phyloP scores from a whole-genome alignment of 2,329 filamentous ascomycete genomes.

The Fusarium sulawesiense region DNA sequence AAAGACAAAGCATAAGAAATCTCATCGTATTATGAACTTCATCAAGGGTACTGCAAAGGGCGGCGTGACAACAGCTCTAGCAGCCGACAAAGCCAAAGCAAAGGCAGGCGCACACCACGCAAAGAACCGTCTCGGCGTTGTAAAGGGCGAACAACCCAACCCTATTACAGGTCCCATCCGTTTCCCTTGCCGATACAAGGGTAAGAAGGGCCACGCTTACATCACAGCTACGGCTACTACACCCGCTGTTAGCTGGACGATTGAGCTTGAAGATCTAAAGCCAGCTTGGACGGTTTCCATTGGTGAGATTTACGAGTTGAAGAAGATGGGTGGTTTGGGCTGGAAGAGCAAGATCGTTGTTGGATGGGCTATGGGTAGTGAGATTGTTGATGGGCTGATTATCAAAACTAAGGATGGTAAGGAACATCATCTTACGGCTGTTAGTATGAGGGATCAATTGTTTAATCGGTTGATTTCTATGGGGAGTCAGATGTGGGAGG shows the following conservation, averaged over 20 bases:
- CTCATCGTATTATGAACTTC: conserved; percentile 65
- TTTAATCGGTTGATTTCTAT: conserved; percentile 84
- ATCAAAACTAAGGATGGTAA: conserved; percentile 69
- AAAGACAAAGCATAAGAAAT: conserved; percentile 59
- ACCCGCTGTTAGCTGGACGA: conserved; percentile 73
- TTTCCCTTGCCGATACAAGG: conserved; percentile 78
- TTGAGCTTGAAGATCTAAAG: conserved; percentile 65
- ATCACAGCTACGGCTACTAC: conserved; percentile 74
- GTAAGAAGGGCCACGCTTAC: conserved; percentile 78
- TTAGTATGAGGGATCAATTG: conserved; percentile 78
- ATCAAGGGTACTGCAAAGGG: conserved; percentile 78
- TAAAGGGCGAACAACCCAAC: conserved; percentile 58
- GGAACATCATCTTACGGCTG: conserved; percentile 73
- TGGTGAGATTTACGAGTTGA: conserved; percentile 76
- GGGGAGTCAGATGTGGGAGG: conserved; percentile 85
- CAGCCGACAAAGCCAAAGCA: conserved; percentile 77
- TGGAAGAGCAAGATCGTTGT: conserved; percentile 89
- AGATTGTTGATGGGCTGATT: conserved; percentile 80
- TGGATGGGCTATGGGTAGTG: conserved; percentile 78
- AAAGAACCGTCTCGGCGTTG: conserved; percentile 76
- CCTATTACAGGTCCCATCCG: conserved; percentile 74
- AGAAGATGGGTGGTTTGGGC: conserved; percentile 82
- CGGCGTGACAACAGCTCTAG: conserved; percentile 77
- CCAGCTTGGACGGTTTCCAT: conserved; percentile 78
- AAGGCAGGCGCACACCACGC: conserved; percentile 68